Conservation (phyloP, 257 asterid genomes). For the Primulina eburnea region DNA sequence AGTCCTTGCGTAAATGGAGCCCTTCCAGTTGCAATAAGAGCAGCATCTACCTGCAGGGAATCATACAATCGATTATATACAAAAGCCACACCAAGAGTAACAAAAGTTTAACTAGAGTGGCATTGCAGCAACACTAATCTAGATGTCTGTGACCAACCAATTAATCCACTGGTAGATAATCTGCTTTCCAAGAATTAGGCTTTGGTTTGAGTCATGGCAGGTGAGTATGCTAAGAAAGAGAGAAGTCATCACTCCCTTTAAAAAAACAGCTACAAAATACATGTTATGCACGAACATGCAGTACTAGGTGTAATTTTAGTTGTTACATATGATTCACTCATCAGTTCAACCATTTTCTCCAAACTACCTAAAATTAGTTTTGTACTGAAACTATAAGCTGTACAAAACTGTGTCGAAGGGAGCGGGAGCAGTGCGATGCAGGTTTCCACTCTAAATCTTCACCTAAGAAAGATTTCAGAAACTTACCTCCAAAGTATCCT, state of each 20-base stretch:
- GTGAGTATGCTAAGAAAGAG: neutral
- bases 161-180: neutral
- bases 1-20: conserved; percentile 95
- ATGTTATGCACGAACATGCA: conserved; percentile 6
- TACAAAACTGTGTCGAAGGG: conserved; percentile 15
- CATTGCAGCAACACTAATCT: conserved; percentile 5
- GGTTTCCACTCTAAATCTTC: conserved; percentile 23
- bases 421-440: conserved; percentile 14
- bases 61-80: conserved; percentile 27
- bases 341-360: conserved; percentile 19
- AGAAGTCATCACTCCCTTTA: conserved; percentile 5
- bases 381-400: conserved; percentile 11
- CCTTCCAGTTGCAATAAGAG: conserved; percentile 97
- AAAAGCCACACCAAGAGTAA: conserved; percentile 11
- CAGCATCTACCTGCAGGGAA: conserved; percentile 83
- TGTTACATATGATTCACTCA: conserved; percentile 6
- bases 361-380: conserved; percentile 9
- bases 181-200: neutral
- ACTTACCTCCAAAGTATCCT: conserved; percentile 77
- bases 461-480: conserved; percentile 19
- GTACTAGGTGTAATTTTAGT: conserved; percentile 3
- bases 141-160: neutral
- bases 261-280: conserved; percentile 19
- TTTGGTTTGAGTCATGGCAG: neutral
- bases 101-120: conserved; percentile 14